Evolutionary conservation across 108 stramenopile genomes (phyloP).

Genomic region (Epithemia pelagica): DNA sequence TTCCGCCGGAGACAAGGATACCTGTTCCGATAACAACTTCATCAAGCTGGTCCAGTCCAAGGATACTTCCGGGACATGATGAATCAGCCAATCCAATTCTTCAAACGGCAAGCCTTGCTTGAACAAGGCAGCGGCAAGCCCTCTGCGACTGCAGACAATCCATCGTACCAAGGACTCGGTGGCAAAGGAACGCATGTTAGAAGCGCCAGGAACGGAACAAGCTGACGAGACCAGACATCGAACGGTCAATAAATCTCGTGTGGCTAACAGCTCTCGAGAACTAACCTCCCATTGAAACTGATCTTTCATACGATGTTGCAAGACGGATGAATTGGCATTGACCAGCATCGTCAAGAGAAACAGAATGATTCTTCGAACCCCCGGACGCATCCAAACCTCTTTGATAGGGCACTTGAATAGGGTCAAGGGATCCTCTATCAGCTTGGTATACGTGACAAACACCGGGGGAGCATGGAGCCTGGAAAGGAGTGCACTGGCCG

Average conservation of each 20-base stretch:
- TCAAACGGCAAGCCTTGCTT: slow-evolving; percentile 50
- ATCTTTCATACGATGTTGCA: slow-evolving; percentile 11
- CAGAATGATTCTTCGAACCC: slow-evolving; percentile 45
- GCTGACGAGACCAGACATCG: slow-evolving; percentile 23
- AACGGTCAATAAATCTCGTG: slow-evolving; percentile 37
- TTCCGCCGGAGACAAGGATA: slow-evolving; percentile 44
- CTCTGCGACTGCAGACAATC: slow-evolving; percentile 30
- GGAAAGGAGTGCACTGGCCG: slow-evolving; percentile 40
- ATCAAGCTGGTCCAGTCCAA: slow-evolving; percentile 36
- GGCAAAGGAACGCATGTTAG: neutral
- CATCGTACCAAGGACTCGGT: slow-evolving; percentile 41
- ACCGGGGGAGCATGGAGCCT: slow-evolving; percentile 32
- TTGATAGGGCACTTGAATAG: slow-evolving; percentile 45
- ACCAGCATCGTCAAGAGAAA: slow-evolving; percentile 33
- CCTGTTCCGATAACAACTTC: slow-evolving; percentile 36
- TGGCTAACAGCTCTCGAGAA: slow-evolving; percentile 6
- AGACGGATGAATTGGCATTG: slow-evolving; percentile 39
- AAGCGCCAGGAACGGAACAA: too few relatives aligned
- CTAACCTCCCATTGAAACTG: slow-evolving; percentile 5
- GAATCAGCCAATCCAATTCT: slow-evolving; percentile 55
- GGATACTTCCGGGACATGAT: slow-evolving; percentile 61
- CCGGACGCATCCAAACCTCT: slow-evolving; percentile 40
- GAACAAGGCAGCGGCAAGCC: slow-evolving; percentile 46
- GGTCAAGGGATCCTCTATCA: slow-evolving; percentile 61
- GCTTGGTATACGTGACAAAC: slow-evolving; percentile 30